phyloP scores from a whole-genome alignment of 331 rosid genomes.

The Dryas integrifolia region DNA sequence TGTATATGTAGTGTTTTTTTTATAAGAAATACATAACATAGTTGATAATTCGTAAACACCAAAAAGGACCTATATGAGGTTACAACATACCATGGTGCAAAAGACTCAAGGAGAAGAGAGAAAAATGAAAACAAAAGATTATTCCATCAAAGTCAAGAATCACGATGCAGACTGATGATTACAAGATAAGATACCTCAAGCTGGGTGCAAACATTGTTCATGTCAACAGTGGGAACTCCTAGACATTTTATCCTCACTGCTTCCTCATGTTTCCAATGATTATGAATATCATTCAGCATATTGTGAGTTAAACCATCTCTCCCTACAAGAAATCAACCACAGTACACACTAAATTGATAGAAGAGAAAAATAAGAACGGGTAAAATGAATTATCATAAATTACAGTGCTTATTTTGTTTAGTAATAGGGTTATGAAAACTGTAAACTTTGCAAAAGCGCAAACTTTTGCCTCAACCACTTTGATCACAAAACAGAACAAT shows the following conservation, averaged over 20 bases:
- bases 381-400: background rate
- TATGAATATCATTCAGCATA: slow-evolving; percentile 81
- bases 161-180: slow-evolving; percentile 7
- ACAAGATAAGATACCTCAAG: slow-evolving; percentile 54
- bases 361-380: slow-evolving; percentile 9
- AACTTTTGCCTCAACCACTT: background rate
- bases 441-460: background rate
- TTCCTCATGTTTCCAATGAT: slow-evolving; percentile 75
- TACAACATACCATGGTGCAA: background rate
- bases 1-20: no score
- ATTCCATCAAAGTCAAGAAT: slow-evolving; percentile 7
- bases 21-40: no score
- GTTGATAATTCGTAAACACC: background rate
- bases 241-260: slow-evolving; percentile 85
- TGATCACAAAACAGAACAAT: background rate
- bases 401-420: background rate
- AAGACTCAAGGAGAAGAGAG: background rate
- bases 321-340: slow-evolving; percentile 43
- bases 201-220: slow-evolving; percentile 78
- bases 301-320: slow-evolving; percentile 96
- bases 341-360: background rate
- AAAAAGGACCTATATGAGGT: background rate
- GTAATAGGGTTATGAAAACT: background rate
- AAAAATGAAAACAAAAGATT: background rate
- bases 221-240: slow-evolving; percentile 91